phyloP scores from a whole-genome alignment of 768 basidiomycete species.

The Leccinum boreale region DNA sequence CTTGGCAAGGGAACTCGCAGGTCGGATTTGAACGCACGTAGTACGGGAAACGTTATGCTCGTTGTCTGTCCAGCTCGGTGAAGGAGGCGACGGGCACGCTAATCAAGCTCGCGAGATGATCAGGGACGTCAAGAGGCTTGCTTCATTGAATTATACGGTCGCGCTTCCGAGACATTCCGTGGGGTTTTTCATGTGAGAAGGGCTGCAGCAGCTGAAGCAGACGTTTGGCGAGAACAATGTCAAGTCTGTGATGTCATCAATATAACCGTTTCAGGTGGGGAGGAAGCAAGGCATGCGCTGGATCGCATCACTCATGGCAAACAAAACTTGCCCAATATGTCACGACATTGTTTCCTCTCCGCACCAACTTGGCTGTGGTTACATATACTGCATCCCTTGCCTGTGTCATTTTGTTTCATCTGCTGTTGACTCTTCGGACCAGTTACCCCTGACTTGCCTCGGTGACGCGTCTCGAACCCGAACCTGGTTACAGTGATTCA shows the following conservation, averaged over 20 bases:
- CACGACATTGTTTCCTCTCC: constrained; percentile 41
- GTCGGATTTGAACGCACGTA: no score
- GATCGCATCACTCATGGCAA: constrained; percentile 38
- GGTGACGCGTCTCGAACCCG: constrained; percentile 53
- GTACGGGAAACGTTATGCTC: no score
- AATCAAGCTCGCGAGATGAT: constrained; percentile 42
- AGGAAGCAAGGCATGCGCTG: constrained; percentile 49
- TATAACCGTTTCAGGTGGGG: constrained; percentile 54
- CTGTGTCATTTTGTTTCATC: constrained; percentile 55
- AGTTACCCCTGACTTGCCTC: constrained; percentile 67
- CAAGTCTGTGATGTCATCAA: constrained; percentile 36
- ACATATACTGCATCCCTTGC: constrained; percentile 64
- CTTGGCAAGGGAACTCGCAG: no score
- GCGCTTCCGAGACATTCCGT: constrained; percentile 39
- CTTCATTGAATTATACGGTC: constrained; percentile 10
- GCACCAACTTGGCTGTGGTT: constrained; percentile 57
- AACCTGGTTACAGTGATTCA: constrained; percentile 50
- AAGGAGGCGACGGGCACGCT: no score
- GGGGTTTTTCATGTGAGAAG: constrained; percentile 49
- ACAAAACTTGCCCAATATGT: constrained; percentile 51
- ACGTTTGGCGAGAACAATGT: constrained; percentile 31
- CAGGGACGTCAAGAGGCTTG: constrained; percentile 43
- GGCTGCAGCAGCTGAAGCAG: constrained; percentile 49
- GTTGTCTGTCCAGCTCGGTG: no score
- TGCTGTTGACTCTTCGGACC: constrained; percentile 44